These are phyloP conservation scores for Xerocomus brunneocitrinus DNA, from an alignment of 768 basidiomycete genomes.

Conservation along the genomic window DNA sequence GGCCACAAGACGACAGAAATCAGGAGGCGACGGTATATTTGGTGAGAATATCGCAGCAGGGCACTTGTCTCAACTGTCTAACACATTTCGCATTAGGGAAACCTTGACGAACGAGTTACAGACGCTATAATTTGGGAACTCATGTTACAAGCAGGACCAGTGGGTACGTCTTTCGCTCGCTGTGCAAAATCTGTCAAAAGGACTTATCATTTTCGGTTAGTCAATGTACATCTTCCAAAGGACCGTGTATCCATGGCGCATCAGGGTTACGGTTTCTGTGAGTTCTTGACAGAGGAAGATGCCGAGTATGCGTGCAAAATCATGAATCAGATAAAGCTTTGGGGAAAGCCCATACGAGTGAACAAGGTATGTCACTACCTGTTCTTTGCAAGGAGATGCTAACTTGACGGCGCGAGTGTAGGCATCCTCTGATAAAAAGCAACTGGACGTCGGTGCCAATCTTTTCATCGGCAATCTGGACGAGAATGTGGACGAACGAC, in stretches of 20 bases:
- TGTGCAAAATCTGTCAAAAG: neutral
- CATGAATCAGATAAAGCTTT: slow-evolving; percentile 99
- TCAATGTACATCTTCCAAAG: slow-evolving; percentile 97
- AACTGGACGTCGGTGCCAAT: slow-evolving; percentile 96
- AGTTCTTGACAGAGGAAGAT: slow-evolving; percentile 98
- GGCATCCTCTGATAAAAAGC: slow-evolving; percentile 98
- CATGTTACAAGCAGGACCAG: slow-evolving; percentile 98
- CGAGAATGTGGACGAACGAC: slow-evolving; percentile 88
- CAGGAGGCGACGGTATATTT: slow-evolving; percentile 90
- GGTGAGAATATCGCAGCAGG: slow-evolving; percentile 34
- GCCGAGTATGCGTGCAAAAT: slow-evolving; percentile 99
- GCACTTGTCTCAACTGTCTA: neutral
- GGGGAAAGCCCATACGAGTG: slow-evolving; percentile 97
- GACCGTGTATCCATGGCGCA: slow-evolving; percentile 98
- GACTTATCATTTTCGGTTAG: slow-evolving; percentile 36
- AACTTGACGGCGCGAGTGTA: slow-evolving; percentile 31
- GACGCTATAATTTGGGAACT: slow-evolving; percentile 97
- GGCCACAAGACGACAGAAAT: slow-evolving; percentile 84
- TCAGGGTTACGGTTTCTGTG: slow-evolving; percentile 99
- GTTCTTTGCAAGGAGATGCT: neutral
- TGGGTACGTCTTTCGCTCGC: slow-evolving; percentile 56
- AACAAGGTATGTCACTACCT: slow-evolving; percentile 75
- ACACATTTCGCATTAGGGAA: slow-evolving; percentile 55
- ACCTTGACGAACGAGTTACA: slow-evolving; percentile 90
- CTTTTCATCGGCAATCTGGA: slow-evolving; percentile 95